phyloP scores from a whole-genome alignment of 1,284 basidiomycete species.

The Golubevia pallescens region DNA sequence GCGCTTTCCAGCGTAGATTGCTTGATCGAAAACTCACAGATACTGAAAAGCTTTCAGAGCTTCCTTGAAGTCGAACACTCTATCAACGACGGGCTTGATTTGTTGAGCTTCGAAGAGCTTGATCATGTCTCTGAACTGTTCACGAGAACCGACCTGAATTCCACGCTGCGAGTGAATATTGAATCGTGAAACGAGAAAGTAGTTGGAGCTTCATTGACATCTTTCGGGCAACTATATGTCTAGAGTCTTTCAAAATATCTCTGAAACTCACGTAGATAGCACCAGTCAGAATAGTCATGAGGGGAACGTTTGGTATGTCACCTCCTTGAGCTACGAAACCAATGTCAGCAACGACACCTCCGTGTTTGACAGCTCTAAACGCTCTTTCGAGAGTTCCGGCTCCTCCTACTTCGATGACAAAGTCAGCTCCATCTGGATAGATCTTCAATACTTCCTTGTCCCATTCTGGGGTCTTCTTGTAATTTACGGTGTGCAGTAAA shows the following conservation, averaged over 20 bases:
- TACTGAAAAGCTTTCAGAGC: conserved; percentile 67
- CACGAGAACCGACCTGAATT: conserved; percentile 63
- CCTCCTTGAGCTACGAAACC: conserved; percentile 66
- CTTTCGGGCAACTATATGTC: too few relatives aligned
- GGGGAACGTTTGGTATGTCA: conserved; percentile 23
- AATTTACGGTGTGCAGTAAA: conserved; percentile 39
- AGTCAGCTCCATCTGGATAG: conserved; percentile 33
- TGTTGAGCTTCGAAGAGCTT: conserved; percentile 66
- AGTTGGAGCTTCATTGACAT: conserved; percentile 14
- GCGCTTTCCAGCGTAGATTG: too few relatives aligned
- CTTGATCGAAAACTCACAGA: conserved; percentile 46
- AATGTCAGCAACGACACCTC: conserved; percentile 69
- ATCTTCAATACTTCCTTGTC: conserved; percentile 40
- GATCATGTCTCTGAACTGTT: conserved; percentile 68
- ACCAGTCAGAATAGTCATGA: conserved; percentile 19
- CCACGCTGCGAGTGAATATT: conserved; percentile 64
- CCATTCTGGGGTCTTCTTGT: conserved; percentile 48
- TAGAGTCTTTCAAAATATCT: neutral
- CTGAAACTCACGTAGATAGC: conserved; percentile 11
- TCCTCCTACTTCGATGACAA: conserved; percentile 71
- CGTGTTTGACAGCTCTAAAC: conserved; percentile 66
- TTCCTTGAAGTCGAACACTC: conserved; percentile 69
- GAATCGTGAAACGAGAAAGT: conserved; percentile 11
- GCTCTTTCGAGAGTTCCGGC: conserved; percentile 68
- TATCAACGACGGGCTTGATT: conserved; percentile 69